These are phyloP conservation scores for sorghum (Sorghum bicolor) DNA, from an alignment of 176 grass and related monocot species.

Conservation along the genomic window DNA sequence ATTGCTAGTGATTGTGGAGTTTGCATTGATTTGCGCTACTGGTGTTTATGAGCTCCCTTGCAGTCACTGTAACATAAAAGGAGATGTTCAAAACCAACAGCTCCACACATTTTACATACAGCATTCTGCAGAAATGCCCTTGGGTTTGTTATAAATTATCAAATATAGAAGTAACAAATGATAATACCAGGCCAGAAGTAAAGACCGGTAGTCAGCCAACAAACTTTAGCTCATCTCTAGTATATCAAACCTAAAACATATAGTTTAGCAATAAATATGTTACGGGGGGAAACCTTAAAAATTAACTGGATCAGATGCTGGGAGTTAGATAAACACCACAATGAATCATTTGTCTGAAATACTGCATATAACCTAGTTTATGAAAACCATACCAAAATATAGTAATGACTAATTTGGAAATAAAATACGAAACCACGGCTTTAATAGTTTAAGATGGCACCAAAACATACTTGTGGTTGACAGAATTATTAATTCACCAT, in stretches of 20 bases:
- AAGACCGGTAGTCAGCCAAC: neutral
- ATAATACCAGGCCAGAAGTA: neutral
- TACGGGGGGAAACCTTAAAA: neutral
- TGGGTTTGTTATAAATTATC: too few species aligned
- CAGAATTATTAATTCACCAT: neutral
- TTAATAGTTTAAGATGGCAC: neutral
- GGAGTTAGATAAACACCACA: neutral
- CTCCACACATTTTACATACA: conserved; percentile 33
- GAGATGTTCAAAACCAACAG: conserved; percentile 24
- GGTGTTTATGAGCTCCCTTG: neutral
- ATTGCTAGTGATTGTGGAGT: neutral
- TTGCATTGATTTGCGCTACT: conserved; percentile 21
- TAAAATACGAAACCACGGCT: neutral
- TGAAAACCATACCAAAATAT: neutral
- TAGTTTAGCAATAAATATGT: neutral
- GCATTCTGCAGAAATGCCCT: conserved; percentile 10
- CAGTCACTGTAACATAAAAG: conserved; percentile 27
- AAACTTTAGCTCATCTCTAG: neutral
- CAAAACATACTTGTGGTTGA: neutral
- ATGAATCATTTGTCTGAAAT: neutral
- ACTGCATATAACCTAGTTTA: too few species aligned
- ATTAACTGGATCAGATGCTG: neutral
- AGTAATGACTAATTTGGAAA: neutral
- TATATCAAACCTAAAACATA: neutral
- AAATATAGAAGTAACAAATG: too few species aligned